Percentiles rank a stretch among this genome's conserved stretches.
Evolutionary conservation across 306 rosid genomes (phyloP).

Genomic region (Sechiopsis laciniata): DNA sequence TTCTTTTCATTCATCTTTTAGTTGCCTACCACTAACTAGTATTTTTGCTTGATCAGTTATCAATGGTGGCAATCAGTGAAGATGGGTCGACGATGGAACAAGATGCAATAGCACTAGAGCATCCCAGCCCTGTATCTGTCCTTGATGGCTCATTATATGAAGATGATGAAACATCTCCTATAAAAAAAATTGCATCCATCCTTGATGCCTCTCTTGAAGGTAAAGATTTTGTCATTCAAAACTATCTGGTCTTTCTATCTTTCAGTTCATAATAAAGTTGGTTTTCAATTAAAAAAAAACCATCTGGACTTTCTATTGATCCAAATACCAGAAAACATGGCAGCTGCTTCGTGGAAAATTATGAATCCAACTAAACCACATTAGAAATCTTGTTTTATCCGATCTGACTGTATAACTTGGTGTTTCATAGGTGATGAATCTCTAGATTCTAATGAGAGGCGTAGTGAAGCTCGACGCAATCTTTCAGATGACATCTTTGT

Average conservation of each 20-base stretch:
- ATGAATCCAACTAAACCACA: background rate
- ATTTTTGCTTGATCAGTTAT: constrained; percentile 37
- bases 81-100: constrained; percentile 45
- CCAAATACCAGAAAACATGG: background rate
- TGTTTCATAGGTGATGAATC: constrained; percentile 38
- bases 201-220: constrained; percentile 41
- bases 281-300: background rate
- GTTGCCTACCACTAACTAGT: constrained; percentile 18
- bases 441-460: constrained; percentile 37
- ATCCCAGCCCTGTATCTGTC: constrained; percentile 78
- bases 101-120: constrained; percentile 43
- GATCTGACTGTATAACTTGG: constrained; percentile 17
- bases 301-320: background rate
- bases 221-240: constrained; percentile 26
- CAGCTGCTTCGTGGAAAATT: background rate
- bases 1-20: constrained; percentile 22
- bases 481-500: constrained; percentile 27
- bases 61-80: constrained; percentile 43
- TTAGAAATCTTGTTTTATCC: constrained; percentile 6
- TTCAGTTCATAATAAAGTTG: background rate
- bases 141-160: constrained; percentile 59
- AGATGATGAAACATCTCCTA: constrained; percentile 55
- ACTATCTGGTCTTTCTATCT: background rate
- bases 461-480: constrained; percentile 46
- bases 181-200: constrained; percentile 37